Percentiles rank a stretch among this genome's conserved stretches.
Conservation (phyloP, 2,329 filamentous ascomycete genomes). For the Volutella citrinella region DNA sequence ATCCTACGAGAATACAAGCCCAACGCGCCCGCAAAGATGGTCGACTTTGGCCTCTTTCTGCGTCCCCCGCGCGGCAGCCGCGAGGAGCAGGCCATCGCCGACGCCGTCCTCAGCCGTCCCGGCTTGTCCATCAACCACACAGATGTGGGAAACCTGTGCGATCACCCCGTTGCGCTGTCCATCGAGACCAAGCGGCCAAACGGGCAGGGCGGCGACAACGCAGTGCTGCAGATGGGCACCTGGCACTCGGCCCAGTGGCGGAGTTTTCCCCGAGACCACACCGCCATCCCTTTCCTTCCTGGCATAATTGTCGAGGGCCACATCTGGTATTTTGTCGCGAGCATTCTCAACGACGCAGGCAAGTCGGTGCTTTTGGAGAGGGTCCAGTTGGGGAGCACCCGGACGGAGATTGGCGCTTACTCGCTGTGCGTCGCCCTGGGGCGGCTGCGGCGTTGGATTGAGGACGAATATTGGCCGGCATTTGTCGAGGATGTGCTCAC, state of each 20-base stretch:
- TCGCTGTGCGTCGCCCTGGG: slow-evolving; percentile 9
- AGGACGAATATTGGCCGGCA: slow-evolving; percentile 12
- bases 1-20: slow-evolving; percentile 10
- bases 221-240: slow-evolving; percentile 15
- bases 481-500: slow-evolving; percentile 10
- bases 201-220: slow-evolving; percentile 7
- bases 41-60: slow-evolving; percentile 15
- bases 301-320: slow-evolving; percentile 18
- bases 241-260: slow-evolving; percentile 19
- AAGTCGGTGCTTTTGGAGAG: slow-evolving; percentile 5
- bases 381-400: slow-evolving; percentile 10
- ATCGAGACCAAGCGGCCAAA: slow-evolving; percentile 18
- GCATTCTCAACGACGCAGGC: slow-evolving; percentile 10
- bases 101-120: slow-evolving; percentile 6
- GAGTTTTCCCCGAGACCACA: slow-evolving; percentile 8
- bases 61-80: slow-evolving; percentile 3
- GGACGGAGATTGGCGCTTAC: slow-evolving; percentile 12
- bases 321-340: slow-evolving; percentile 17
- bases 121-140: slow-evolving; percentile 18
- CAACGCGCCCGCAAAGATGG: slow-evolving; percentile 14
- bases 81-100: slow-evolving; percentile 8
- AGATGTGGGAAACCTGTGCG: slow-evolving; percentile 10
- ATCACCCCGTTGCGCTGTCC: slow-evolving; percentile 15
- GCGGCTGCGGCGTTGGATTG: slow-evolving; percentile 7
- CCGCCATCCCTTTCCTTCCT: slow-evolving; percentile 14